Evolutionary conservation across 495 filamentous ascomycete species (phyloP).

Genomic region (Staphylotrichum longicolle): DNA sequence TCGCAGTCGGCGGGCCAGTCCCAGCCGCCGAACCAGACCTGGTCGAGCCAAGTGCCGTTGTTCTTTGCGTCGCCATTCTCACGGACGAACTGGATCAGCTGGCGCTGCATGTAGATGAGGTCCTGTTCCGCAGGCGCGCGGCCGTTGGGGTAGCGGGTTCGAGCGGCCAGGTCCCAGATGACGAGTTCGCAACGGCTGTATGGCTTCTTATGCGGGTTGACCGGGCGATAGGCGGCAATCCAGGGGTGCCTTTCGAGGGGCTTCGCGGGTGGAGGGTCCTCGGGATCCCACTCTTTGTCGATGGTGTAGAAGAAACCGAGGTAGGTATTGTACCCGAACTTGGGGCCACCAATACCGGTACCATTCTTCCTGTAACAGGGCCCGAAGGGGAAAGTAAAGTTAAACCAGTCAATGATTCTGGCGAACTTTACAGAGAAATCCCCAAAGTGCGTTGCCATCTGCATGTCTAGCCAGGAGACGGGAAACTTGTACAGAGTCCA

Average conservation of each 20-base stretch:
- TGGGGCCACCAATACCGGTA: not conserved
- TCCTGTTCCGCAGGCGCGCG: slow-evolving; percentile 20
- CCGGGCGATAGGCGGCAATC: slow-evolving; percentile 41
- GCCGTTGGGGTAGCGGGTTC: slow-evolving; percentile 19
- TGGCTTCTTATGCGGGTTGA: slow-evolving; percentile 31
- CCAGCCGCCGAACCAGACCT: slow-evolving; percentile 43
- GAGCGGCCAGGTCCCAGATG: slow-evolving; percentile 45
- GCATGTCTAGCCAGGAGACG: slow-evolving; percentile 38
- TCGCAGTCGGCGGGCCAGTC: slow-evolving; percentile 19
- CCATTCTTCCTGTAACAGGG: not conserved
- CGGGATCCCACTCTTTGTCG: slow-evolving; percentile 37
- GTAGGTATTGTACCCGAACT: slow-evolving; percentile 18
- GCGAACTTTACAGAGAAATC: slow-evolving; percentile 30
- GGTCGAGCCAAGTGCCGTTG: slow-evolving; percentile 27
- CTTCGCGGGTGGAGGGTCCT: slow-evolving; percentile 16
- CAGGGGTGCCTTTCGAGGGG: slow-evolving; percentile 38
- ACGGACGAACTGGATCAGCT: slow-evolving; percentile 35
- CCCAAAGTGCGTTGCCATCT: slow-evolving; percentile 38
- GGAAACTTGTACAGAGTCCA: slow-evolving; percentile 34
- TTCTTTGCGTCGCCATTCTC: slow-evolving; percentile 28
- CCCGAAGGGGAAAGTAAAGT: slow-evolving; percentile 24
- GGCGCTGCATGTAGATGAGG: slow-evolving; percentile 43
- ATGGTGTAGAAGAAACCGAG: slow-evolving; percentile 49
- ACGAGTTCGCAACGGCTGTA: slow-evolving; percentile 39
- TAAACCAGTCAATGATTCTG: slow-evolving; percentile 40